Percentiles rank a stretch among this genome's conserved stretches.
These are phyloP conservation scores for Talaromyces wortmannii DNA, from an alignment of 495 filamentous ascomycete species.

Conservation along the genomic window DNA sequence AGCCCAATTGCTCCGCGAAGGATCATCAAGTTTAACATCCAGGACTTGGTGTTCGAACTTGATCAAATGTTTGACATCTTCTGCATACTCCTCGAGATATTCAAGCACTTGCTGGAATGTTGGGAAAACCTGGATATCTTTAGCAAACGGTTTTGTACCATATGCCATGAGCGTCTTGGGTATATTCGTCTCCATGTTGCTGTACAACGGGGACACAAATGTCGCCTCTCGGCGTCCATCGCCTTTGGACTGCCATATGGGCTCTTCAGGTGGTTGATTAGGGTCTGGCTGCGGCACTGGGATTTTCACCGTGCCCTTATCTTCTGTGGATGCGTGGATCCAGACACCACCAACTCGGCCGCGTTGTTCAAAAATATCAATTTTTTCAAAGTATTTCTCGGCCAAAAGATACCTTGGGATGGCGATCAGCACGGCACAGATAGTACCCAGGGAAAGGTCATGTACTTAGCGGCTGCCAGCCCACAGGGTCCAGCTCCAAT, in stretches of 20 bases:
- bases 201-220: conserved; percentile 72
- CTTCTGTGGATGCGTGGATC: conserved; percentile 47
- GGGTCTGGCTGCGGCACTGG: conserved; percentile 37
- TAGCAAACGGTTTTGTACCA: conserved; percentile 60
- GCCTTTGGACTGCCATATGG: conserved; percentile 27
- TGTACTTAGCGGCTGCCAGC: conserved; percentile 33
- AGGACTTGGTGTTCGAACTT: conserved; percentile 51
- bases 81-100: conserved; percentile 70
- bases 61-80: conserved; percentile 50
- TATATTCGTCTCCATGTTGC: conserved; percentile 77
- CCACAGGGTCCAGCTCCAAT: conserved; percentile 42
- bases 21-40: conserved; percentile 28
- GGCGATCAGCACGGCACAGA: not conserved
- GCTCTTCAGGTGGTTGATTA: conserved; percentile 29
- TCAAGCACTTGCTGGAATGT: conserved; percentile 55
- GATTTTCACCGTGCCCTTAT: conserved; percentile 6
- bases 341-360: conserved; percentile 70
- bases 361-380: conserved; percentile 80
- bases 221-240: conserved; percentile 19
- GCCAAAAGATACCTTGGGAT: conserved; percentile 59
- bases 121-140: conserved; percentile 64
- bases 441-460: not conserved
- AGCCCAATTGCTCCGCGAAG: conserved; percentile 32
- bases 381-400: conserved; percentile 59
- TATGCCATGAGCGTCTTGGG: conserved; percentile 75